A percentile compares a stretch with the other conserved stretches of the same genome.
phyloP scores from a whole-genome alignment of 257 asterid species.

The Nicotiana benthamiana region DNA sequence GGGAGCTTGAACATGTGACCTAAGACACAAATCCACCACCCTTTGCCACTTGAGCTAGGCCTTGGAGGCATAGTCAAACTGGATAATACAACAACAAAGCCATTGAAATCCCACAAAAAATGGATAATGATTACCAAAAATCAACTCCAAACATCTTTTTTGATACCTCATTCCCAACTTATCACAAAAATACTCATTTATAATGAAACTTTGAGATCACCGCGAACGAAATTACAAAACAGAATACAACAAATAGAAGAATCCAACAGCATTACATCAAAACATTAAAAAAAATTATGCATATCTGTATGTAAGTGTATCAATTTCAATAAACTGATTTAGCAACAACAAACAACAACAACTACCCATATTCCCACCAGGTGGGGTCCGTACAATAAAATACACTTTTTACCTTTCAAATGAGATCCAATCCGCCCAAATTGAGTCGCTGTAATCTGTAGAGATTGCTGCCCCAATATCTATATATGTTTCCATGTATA shows the following conservation, averaged over 20 bases:
- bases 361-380: too few relatives aligned
- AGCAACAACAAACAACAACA: too few relatives aligned
- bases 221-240: not conserved
- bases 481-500: not conserved
- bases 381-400: too few relatives aligned
- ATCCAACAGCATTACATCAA: not conserved
- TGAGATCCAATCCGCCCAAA: not conserved
- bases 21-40: too few relatives aligned
- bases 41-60: too few relatives aligned
- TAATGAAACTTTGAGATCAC: not conserved
- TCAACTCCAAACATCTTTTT: not conserved
- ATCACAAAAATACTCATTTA: not conserved
- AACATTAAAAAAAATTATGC: too few relatives aligned
- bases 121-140: not conserved
- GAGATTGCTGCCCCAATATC: not conserved
- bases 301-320: not conserved
- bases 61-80: too few relatives aligned
- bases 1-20: too few relatives aligned
- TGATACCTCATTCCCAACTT: not conserved
- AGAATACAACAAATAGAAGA: not conserved
- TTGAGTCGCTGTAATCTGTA: not conserved
- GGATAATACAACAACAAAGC: too few relatives aligned
- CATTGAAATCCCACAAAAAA: too few relatives aligned
- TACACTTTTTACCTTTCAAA: not conserved
- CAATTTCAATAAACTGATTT: not conserved